Evolutionary conservation across 2,329 filamentous ascomycete species (phyloP).

Genomic region (Septoria linicola): DNA sequence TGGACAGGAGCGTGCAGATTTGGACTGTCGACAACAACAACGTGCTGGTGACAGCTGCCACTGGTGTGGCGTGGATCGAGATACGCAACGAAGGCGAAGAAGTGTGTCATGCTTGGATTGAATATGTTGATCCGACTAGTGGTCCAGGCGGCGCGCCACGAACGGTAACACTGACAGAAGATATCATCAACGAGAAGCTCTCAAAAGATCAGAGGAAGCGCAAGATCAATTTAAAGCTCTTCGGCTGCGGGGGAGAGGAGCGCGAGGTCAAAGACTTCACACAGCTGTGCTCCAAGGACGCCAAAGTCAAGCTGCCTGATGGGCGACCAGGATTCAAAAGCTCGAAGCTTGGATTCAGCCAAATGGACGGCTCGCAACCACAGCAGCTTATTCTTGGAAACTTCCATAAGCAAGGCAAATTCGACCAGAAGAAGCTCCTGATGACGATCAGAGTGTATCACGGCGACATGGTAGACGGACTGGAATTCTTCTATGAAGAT

Average conservation of each 20-base stretch:
- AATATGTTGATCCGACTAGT: conserved; percentile 65
- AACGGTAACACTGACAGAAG: conserved; percentile 72
- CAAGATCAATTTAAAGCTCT: conserved; percentile 67
- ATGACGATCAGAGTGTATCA: conserved; percentile 74
- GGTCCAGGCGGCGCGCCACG: conserved; percentile 62
- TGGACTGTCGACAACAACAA: conserved; percentile 79
- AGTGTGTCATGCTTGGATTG: conserved; percentile 76
- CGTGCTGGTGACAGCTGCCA: conserved; percentile 72
- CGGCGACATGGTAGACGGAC: conserved; percentile 72
- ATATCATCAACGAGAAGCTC: conserved; percentile 68
- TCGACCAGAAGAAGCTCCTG: conserved; percentile 59
- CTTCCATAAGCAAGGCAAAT: conserved; percentile 56
- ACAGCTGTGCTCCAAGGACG: conserved; percentile 66
- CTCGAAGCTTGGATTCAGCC: conserved; percentile 69
- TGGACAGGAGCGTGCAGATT: conserved; percentile 77
- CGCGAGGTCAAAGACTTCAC: conserved; percentile 76
- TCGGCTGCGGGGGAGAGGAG: conserved; percentile 71
- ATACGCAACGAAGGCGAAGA: conserved; percentile 78
- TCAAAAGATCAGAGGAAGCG: conserved; percentile 72
- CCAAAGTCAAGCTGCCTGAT: conserved; percentile 71
- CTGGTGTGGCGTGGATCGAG: conserved; percentile 83
- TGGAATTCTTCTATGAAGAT: conserved; percentile 94
- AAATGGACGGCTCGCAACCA: conserved; percentile 67
- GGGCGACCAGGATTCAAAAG: conserved; percentile 74
- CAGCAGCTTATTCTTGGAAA: conserved; percentile 72